These are phyloP conservation scores for Suillus brevipes DNA, from an alignment of 768 basidiomycete species.

Conservation along the genomic window DNA sequence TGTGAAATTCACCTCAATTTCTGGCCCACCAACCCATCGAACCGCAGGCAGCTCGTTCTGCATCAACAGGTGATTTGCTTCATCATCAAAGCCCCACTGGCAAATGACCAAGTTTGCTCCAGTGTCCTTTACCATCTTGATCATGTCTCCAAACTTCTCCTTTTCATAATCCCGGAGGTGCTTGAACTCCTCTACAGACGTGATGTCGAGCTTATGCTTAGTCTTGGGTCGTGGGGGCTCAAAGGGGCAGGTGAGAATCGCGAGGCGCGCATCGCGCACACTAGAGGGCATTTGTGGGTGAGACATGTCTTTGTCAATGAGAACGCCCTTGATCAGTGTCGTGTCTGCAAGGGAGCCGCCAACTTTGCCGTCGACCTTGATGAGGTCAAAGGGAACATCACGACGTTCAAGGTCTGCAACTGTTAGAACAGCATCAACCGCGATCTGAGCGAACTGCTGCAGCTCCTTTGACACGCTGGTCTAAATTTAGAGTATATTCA, in stretches of 20 bases:
- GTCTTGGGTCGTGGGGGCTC: conserved; percentile 99
- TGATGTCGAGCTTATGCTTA: conserved; percentile 98
- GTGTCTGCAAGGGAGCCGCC: conserved; percentile 97
- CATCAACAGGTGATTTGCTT: conserved; percentile 97
- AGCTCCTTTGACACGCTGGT: conserved; percentile 94
- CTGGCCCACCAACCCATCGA: conserved; percentile 98
- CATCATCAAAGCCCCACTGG: conserved; percentile 99
- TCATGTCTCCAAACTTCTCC: conserved; percentile 97
- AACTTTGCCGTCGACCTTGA: conserved; percentile 99
- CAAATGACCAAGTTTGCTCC: conserved; percentile 99
- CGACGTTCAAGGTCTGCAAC: conserved; percentile 94
- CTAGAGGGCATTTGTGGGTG: conserved; percentile 96
- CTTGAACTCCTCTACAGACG: conserved; percentile 94
- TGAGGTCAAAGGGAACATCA: conserved; percentile 96
- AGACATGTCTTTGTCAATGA: conserved; percentile 99
- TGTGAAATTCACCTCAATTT: conserved; percentile 79
- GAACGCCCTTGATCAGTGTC: conserved; percentile 91
- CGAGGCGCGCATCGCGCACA: conserved; percentile 87
- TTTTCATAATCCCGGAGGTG: conserved; percentile 94
- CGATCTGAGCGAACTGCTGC: conserved; percentile 93
- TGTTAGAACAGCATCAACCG: conserved; percentile 92
- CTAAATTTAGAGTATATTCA: conserved; percentile 9
- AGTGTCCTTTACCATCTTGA: conserved; percentile 91
- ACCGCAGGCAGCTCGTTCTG: conserved; percentile 97
- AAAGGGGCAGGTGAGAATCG: conserved; percentile 98